Base-by-base conservation (phyloP, 371 early-diverging fungal species). In the Mortierella sp. region DNA sequence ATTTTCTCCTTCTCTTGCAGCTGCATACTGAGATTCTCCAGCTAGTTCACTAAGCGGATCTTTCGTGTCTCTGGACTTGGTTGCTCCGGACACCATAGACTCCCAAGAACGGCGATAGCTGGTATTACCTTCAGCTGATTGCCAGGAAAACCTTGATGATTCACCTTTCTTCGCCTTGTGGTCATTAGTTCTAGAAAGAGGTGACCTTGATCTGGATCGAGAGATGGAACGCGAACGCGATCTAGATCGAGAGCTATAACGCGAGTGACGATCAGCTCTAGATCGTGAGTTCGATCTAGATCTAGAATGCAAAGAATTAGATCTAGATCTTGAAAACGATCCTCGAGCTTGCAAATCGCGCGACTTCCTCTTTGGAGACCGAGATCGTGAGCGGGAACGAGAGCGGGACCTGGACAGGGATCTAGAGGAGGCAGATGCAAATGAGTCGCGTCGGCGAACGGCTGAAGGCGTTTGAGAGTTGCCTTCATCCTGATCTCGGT, bases 101-200 rank as follows among this genome's bases (percentile, higher is more conserved):
- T 71, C 72, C 77, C 77, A 77, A 3, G 77, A 77, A 31, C 61
- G 68, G 19, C 72, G 63, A 28, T 32, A 49, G 6, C 29, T 34
- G n/a, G 32, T 54, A 13, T 57, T 43, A 45, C 64, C 68, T 0
- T 26, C 45, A 6, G 63, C 35, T 1, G 77, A 77, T 0, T 45
- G 68, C 77, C 77, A 77, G 19, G 77, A 77, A 40, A 68, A 77
- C 10, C 72, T 35, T 35, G 68, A 43, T 3, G 77, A 68, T 13
- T 68, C 56, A 12, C 64, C 60, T 5, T 55, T 49, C 13, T n/a
- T n/a, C 1, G 40, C 67, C 2, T 43, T 45, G 28, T n/a, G 17
- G n/a, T n/a, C n/a, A 15, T 13, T 31, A 2, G 7, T 19, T 35
- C 17, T 62, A 57, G 17, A 1, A 19, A 1, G 61, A 47, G 26